Conservation (phyloP, 2,329 filamentous ascomycete species). For the Aspergillus clavatus region DNA sequence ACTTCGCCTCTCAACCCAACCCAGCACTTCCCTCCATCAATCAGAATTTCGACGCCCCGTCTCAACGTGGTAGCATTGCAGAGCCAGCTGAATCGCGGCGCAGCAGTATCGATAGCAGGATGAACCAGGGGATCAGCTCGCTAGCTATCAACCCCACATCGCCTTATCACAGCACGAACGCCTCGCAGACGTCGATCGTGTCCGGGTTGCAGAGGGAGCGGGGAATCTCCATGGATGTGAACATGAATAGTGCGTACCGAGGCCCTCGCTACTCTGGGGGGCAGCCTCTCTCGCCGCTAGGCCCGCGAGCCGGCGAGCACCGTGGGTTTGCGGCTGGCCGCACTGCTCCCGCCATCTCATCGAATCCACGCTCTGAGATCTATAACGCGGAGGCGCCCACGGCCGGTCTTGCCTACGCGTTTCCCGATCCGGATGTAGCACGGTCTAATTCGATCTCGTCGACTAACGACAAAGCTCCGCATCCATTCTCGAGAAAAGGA, state of each 20-base stretch:
- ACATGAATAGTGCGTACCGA: conserved; percentile 32
- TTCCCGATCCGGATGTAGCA: conserved; percentile 45
- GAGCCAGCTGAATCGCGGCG: conserved; percentile 46
- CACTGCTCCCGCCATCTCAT: conserved; percentile 46
- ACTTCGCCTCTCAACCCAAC: conserved; percentile 36
- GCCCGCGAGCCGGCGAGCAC: conserved; percentile 36
- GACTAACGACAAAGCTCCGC: conserved; percentile 27
- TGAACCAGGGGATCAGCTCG: conserved; percentile 47
- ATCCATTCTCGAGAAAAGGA: conserved; percentile 41
- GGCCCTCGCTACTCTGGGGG: conserved; percentile 39
- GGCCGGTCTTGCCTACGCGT: conserved; percentile 48
- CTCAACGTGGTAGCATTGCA: conserved; percentile 39
- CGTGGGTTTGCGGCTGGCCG: conserved; percentile 42
- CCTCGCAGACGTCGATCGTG: conserved; percentile 43
- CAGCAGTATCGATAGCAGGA: conserved; percentile 47
- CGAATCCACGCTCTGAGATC: conserved; percentile 47
- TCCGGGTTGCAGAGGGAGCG: conserved; percentile 41
- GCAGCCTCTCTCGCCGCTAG: conserved; percentile 40
- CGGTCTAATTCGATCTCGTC: conserved; percentile 36
- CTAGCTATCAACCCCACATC: conserved; percentile 45
- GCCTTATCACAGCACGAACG: conserved; percentile 45
- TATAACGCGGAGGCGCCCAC: conserved; percentile 48
- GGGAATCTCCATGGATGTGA: conserved; percentile 38
- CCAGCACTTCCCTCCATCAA: conserved; percentile 54
- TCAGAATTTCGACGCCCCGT: conserved; percentile 51